These are phyloP conservation scores for Apophysomyces elegans DNA, from an alignment of 371 early-diverging fungal genomes.

Conservation along the genomic window DNA sequence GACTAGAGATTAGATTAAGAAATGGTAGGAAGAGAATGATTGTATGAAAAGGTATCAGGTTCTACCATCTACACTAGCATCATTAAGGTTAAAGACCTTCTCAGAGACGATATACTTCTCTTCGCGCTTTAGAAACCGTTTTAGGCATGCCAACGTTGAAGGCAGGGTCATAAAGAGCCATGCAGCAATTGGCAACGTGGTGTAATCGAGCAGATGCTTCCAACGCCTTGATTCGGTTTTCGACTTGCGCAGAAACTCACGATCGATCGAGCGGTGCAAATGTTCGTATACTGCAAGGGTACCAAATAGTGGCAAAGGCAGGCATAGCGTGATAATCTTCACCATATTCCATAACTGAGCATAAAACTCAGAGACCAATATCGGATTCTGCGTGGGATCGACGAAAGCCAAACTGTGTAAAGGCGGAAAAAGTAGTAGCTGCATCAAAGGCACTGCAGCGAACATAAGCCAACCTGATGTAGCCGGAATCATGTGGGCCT, in stretches of 20 bases:
- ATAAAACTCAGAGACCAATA: conserved; percentile 48
- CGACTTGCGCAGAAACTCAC: conserved; percentile 45
- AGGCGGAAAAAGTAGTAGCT: conserved; percentile 53
- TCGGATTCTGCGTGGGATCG: conserved; percentile 44
- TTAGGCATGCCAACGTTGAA: conserved; percentile 54
- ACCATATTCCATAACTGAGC: conserved; percentile 47
- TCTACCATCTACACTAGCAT: conserved; percentile 5
- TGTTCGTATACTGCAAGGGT: conserved; percentile 55
- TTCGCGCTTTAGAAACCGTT: conserved; percentile 43
- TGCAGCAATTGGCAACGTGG: conserved; percentile 53
- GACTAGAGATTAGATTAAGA: neutral
- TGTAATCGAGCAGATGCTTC: conserved; percentile 49
- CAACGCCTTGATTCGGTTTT: conserved; percentile 41
- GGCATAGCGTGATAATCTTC: conserved; percentile 47
- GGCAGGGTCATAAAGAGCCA: conserved; percentile 61
- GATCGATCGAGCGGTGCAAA: conserved; percentile 49
- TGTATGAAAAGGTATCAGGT: conserved; percentile 6
- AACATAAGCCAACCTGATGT: conserved; percentile 65
- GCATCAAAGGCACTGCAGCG: conserved; percentile 60
- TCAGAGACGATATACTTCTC: conserved; percentile 56
- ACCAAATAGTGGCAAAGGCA: conserved; percentile 54
- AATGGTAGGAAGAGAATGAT: neutral
- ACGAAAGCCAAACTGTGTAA: conserved; percentile 32
- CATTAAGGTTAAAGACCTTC: conserved; percentile 42
- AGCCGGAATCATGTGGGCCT: conserved; percentile 59